phyloP scores from a whole-genome alignment of 2,329 filamentous ascomycete species.

The Fusarium poae region DNA sequence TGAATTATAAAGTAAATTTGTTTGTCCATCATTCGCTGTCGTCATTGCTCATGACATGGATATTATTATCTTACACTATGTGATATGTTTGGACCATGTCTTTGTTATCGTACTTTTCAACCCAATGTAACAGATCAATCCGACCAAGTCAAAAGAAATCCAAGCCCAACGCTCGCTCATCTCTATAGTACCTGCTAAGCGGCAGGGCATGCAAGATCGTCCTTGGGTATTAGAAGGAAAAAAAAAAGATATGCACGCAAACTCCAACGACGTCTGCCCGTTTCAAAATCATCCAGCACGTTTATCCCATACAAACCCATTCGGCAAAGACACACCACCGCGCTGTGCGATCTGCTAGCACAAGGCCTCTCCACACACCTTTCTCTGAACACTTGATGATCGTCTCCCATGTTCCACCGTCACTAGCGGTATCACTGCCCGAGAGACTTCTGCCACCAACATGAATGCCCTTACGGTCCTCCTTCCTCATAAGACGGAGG shows the following conservation, averaged over 20 bases:
- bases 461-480: conserved; percentile 70
- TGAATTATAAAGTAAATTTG: conserved; percentile 17
- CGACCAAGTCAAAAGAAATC: conserved; percentile 26
- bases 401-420: conserved; percentile 87
- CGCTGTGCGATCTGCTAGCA: conserved; percentile 84
- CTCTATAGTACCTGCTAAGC: conserved; percentile 40
- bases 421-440: conserved; percentile 69
- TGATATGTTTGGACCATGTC: conserved; percentile 28
- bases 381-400: conserved; percentile 90
- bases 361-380: conserved; percentile 83
- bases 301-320: conserved; percentile 73
- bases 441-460: conserved; percentile 59
- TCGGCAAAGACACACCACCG: conserved; percentile 94
- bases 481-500: conserved; percentile 85
- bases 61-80: conserved; percentile 34
- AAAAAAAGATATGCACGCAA: conserved; percentile 39
- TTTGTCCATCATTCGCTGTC: conserved; percentile 24
- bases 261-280: conserved; percentile 36
- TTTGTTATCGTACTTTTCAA: conserved; percentile 37
- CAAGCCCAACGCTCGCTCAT: conserved; percentile 34
- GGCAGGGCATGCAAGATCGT: conserved; percentile 46
- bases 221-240: conserved; percentile 45
- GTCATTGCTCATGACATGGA: conserved; percentile 38
- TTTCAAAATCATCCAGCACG: conserved; percentile 11
- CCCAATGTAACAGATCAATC: conserved; percentile 31